Conservation (phyloP, 2,329 filamentous ascomycete species). For the Ambrosiella xylebori region DNA sequence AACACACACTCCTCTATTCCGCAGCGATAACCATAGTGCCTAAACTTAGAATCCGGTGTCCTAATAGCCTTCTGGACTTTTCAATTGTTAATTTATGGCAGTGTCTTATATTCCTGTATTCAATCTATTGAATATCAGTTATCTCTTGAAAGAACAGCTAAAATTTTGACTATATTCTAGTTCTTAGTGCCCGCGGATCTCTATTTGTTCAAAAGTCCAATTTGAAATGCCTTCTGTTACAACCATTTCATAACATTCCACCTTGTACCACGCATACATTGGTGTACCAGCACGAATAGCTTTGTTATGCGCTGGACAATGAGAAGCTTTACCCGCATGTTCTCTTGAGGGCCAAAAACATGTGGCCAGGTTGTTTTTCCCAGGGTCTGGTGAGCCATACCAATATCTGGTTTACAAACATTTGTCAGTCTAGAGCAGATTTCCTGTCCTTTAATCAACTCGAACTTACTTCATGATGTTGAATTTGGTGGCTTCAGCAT, state of each 20-base stretch:
- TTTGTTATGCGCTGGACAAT: conserved; percentile 42
- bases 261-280: conserved; percentile 49
- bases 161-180: background rate
- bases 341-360: conserved; percentile 47
- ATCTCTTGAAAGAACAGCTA: too few species aligned
- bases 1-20: too few species aligned
- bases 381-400: conserved; percentile 58
- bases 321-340: conserved; percentile 41
- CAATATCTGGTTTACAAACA: conserved; percentile 46
- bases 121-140: too few species aligned
- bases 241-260: conserved; percentile 48
- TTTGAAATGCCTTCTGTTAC: background rate
- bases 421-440: background rate
- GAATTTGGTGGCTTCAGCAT: conserved; percentile 65
- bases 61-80: too few species aligned
- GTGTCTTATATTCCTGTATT: too few species aligned
- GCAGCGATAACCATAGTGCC: too few species aligned
- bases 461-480: conserved; percentile 57
- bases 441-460: background rate
- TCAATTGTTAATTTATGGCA: too few species aligned
- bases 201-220: conserved; percentile 1
- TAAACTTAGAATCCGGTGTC: too few species aligned
- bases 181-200: conserved; percentile 3
- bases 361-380: conserved; percentile 66
- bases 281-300: conserved; percentile 48